Percentiles rank a stretch among this genome's conserved stretches.
Evolutionary conservation across 169 alveolate genomes (phyloP).

Genomic region (Prorocentrum cordatum): DNA sequence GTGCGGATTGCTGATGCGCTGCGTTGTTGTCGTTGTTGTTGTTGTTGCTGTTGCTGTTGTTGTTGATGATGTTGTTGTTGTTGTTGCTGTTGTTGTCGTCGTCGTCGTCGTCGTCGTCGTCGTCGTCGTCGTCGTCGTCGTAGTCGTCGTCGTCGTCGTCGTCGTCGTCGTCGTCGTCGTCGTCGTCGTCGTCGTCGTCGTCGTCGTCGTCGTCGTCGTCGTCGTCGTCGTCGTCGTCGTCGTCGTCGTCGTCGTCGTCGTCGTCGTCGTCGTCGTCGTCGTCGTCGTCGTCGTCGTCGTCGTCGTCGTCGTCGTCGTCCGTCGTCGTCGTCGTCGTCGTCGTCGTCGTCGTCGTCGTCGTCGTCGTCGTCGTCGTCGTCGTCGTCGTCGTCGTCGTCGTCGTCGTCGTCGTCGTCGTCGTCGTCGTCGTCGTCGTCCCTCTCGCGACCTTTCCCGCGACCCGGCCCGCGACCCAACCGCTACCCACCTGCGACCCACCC

Average conservation of each 20-base stretch:
- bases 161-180: neutral
- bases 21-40: too few relatives aligned
- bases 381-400: too few relatives aligned
- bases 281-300: neutral
- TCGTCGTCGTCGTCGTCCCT: too few relatives aligned
- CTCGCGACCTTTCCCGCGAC: too few relatives aligned
- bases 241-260: neutral
- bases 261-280: neutral
- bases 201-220: neutral
- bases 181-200: neutral
- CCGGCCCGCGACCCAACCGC: too few relatives aligned
- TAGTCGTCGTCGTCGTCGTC: neutral
- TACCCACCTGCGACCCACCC: too few relatives aligned
- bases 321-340: too few relatives aligned
- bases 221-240: neutral
- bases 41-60: too few relatives aligned
- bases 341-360: too few relatives aligned
- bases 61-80: neutral
- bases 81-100: neutral
- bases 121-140: neutral
- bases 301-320: neutral
- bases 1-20: too few relatives aligned
- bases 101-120: neutral
- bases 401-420: too few relatives aligned
- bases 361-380: too few relatives aligned